phyloP scores from a whole-genome alignment of 2,329 filamentous ascomycete species.

The Pseudophaeomoniella oleicola region DNA sequence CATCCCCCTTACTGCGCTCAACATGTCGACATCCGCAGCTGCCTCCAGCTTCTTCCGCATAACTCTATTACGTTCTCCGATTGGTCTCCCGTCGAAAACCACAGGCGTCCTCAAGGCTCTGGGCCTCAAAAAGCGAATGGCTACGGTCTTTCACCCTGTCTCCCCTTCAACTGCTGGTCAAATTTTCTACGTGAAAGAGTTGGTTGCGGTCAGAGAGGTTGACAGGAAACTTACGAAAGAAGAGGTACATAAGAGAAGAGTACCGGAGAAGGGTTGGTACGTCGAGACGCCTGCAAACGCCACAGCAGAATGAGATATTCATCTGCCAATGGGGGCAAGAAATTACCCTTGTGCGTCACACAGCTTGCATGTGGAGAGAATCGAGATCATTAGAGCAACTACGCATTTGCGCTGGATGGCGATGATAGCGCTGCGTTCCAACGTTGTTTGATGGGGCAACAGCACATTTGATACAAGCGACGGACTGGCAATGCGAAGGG shows the following conservation, averaged over 20 bases:
- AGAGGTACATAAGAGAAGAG: constrained; percentile 51
- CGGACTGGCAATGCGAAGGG: too few relatives aligned
- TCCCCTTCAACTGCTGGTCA: constrained; percentile 69
- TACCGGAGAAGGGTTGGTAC: background rate
- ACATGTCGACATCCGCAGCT: constrained; percentile 3
- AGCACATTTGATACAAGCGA: too few relatives aligned
- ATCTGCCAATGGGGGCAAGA: too few relatives aligned
- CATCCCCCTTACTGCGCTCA: background rate
- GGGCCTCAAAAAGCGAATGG: constrained; percentile 69
- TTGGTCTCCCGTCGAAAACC: constrained; percentile 70
- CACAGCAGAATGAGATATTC: too few relatives aligned
- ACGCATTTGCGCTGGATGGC: too few relatives aligned
- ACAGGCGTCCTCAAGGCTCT: constrained; percentile 71
- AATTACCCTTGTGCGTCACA: too few relatives aligned
- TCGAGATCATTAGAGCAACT: too few relatives aligned
- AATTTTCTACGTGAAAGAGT: constrained; percentile 87
- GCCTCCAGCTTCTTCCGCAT: constrained; percentile 76
- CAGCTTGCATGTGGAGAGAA: too few relatives aligned
- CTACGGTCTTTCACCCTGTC: constrained; percentile 81
- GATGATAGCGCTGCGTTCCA: too few relatives aligned
- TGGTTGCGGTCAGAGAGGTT: constrained; percentile 72
- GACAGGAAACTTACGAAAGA: constrained; percentile 45
- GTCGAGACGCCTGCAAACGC: background rate
- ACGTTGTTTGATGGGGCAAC: too few relatives aligned
- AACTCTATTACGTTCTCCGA: constrained; percentile 76